Percentiles rank a stretch among this genome's conserved stretches.
phyloP scores from a whole-genome alignment of 306 rosid genomes.

The Cajanus cajan region DNA sequence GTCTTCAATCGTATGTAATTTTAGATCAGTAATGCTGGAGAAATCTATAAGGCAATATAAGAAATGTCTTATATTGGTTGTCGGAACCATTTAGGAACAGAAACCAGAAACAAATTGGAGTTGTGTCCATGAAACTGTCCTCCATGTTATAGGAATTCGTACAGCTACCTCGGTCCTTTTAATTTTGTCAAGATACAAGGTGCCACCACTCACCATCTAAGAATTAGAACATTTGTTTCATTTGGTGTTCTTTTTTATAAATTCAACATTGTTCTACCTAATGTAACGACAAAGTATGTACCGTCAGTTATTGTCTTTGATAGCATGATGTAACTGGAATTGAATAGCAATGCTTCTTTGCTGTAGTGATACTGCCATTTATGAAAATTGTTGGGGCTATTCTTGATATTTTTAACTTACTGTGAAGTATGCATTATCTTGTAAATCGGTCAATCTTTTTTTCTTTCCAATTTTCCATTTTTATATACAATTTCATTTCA shows the following conservation, averaged over 20 bases:
- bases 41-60: neutral
- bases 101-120: neutral
- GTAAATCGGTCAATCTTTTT: neutral
- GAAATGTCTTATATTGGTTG: neutral
- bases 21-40: neutral
- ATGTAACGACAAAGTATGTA: neutral
- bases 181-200: neutral
- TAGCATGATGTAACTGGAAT: neutral
- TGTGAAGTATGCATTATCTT: neutral
- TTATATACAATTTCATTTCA: neutral
- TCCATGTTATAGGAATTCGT: neutral
- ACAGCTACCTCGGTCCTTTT: conserved; percentile 7
- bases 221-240: neutral
- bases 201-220: neutral
- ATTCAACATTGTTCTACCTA: neutral
- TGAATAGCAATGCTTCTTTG: neutral
- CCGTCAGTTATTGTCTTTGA: neutral
- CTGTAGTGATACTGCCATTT: neutral
- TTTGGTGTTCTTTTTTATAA: neutral
- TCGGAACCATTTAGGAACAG: neutral
- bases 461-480: neutral
- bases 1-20: neutral
- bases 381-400: neutral
- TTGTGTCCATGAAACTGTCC: neutral
- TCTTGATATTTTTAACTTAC: neutral